Conservation (phyloP, 2,329 filamentous ascomycete species). For the Talaromyces sp. region DNA sequence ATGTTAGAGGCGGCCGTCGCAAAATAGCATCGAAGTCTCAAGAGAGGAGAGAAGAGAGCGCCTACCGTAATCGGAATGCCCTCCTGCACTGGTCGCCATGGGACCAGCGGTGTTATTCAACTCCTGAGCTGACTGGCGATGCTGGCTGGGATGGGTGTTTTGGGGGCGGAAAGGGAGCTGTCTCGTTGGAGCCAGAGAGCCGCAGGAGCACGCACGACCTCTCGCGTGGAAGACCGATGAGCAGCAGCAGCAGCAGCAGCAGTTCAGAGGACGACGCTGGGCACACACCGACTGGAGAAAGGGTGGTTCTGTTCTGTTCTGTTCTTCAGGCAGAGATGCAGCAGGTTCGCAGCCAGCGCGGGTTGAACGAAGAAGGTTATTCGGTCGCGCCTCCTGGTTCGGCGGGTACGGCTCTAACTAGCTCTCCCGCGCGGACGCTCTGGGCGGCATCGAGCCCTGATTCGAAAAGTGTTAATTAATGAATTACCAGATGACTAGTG, state of each 20-base stretch:
- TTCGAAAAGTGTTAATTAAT: not conserved
- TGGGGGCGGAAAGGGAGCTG: not conserved
- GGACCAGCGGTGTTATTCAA: slow-evolving; percentile 25
- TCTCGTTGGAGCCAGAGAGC: not conserved
- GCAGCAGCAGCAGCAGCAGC: not conserved
- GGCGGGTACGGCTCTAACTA: not conserved
- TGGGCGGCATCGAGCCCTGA: not conserved
- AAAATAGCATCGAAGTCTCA: not conserved
- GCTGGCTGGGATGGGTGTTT: slow-evolving; percentile 2
- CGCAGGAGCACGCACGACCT: not conserved
- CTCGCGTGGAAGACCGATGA: not conserved
- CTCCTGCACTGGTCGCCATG: slow-evolving; percentile 24
- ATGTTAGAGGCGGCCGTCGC: not conserved
- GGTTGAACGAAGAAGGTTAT: not conserved
- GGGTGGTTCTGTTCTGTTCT: not conserved
- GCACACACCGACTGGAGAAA: not conserved
- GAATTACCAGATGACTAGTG: not conserved
- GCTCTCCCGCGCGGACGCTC: not conserved
- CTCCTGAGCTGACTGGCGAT: slow-evolving; percentile 19
- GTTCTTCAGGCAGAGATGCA: not conserved
- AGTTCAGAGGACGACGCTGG: not conserved
- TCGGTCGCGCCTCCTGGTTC: not conserved
- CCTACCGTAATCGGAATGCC: slow-evolving; percentile 6
- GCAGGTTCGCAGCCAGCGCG: not conserved
- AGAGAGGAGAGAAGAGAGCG: not conserved